Conservation (phyloP, 2,329 filamentous ascomycete genomes). For the Aureobasidium musti region DNA sequence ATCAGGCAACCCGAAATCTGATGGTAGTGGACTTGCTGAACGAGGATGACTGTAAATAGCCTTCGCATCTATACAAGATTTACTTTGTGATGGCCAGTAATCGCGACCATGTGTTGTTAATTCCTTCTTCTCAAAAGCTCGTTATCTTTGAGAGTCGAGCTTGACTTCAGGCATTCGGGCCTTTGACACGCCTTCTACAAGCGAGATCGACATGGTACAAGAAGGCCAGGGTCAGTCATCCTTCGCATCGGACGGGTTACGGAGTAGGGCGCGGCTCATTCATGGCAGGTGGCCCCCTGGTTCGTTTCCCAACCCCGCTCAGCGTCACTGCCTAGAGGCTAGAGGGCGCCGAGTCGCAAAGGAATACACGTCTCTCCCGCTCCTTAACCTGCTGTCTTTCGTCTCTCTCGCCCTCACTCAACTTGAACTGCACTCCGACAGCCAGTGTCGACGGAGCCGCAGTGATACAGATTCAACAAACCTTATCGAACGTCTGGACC, state of each 20-base stretch:
- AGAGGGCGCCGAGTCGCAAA: neutral
- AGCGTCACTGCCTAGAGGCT: constrained; percentile 24
- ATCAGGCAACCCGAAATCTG: no score
- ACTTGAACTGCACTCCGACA: neutral
- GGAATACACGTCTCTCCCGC: neutral
- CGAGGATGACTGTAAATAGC: neutral
- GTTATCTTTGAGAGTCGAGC: neutral
- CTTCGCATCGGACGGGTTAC: neutral
- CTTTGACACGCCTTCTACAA: no score
- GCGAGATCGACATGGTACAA: neutral
- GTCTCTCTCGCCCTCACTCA: neutral
- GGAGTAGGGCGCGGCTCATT: constrained; percentile 5
- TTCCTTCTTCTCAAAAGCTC: neutral
- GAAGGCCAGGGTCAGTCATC: neutral
- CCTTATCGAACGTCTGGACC: constrained; percentile 10
- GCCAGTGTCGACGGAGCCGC: neutral
- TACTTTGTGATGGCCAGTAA: neutral
- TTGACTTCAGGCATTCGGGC: neutral
- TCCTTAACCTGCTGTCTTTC: constrained; percentile 15
- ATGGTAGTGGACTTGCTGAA: neutral
- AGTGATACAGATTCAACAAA: constrained; percentile 2
- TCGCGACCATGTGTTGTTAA: neutral
- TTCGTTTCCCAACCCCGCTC: neutral
- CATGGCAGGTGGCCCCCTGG: neutral
- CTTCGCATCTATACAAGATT: neutral